Base-by-base conservation (phyloP, 495 filamentous ascomycete genomes). In the Hypoxylon fuscum region DNA sequence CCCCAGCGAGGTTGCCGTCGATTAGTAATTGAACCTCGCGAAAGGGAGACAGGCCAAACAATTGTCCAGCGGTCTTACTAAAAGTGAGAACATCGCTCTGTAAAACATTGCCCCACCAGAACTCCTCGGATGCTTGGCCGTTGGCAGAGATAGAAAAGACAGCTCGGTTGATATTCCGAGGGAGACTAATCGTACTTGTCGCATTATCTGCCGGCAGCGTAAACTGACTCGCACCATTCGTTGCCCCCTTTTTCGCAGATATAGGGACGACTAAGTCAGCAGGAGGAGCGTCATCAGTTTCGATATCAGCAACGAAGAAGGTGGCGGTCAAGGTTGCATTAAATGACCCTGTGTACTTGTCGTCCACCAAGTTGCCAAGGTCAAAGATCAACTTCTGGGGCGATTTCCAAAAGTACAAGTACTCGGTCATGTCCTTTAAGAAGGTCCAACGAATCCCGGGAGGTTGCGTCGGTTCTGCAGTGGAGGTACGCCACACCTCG, bases 91-190 rank as follows among this genome's bases (percentile, higher is more conserved):
- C 77, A 53, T 90, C 83, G 3, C 80, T 80, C 7, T 82, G 79
- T 14, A 89, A 79, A 2, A 90, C 88, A 72, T 95, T 95, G 15
- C 81, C 83, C 83, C 89, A 96, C 91, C 92, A 96, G 68, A 96
- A 96, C 64, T 96, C 92, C 69, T 96, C 92, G 0, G 75, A 71
- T 0, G 83, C 81, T 64, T 96, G 92, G 0, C 92, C 92, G 62
- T 86, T 90, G 11, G 90, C 89, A 0, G 88, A 87, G 6, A 96
- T 78, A 2, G 88, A 85, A 38, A 95, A 85, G n/a, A 93, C 81
- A 10, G 92, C 92, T 51, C 87, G 86, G 47, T 85, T 83, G 5
- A 79, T 78, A 59, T 88, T 87, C 25, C 71, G 76, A 0, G 91
- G 90, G 27, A 90, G 71, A 14, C 21, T 51, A 46, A 93, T 75